Evolutionary conservation across 371 early-diverging fungal genomes (phyloP).

Genomic region (Mucor sp.): DNA sequence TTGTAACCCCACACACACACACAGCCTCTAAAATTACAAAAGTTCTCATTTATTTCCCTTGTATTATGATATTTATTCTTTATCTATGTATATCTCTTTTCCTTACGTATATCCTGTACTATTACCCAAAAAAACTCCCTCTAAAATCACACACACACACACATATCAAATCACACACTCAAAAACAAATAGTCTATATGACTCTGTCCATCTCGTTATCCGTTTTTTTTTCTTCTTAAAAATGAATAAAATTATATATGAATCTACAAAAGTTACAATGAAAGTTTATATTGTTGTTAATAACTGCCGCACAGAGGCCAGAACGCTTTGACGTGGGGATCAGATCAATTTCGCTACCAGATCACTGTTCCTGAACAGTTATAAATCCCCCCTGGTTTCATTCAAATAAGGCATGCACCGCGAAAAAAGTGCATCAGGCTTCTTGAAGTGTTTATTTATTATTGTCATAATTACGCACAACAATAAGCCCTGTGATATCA

Average conservation of each 20-base stretch:
- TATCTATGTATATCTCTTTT: neutral
- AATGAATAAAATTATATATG: neutral
- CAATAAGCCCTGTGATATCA: neutral
- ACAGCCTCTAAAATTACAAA: neutral
- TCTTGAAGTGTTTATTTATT: neutral
- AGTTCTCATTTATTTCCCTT: neutral
- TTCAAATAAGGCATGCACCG: too few species aligned
- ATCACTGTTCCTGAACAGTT: neutral
- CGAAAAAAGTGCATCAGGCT: neutral
- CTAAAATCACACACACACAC: neutral
- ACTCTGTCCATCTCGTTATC: neutral
- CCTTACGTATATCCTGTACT: neutral
- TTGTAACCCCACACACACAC: slow-evolving; percentile 9
- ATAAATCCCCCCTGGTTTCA: neutral
- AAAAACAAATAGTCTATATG: neutral
- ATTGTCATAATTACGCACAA: neutral
- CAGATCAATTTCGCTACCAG: neutral
- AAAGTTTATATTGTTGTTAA: too few species aligned
- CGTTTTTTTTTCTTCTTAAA: too few species aligned
- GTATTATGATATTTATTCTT: slow-evolving; percentile 1
- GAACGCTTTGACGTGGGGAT: neutral
- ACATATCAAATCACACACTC: neutral
- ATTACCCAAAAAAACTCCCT: neutral
- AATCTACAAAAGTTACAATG: too few species aligned
- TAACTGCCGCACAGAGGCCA: neutral